Evolutionary conservation across 2,329 filamentous ascomycete genomes (phyloP).

Genomic region (Botrytis aclada): DNA sequence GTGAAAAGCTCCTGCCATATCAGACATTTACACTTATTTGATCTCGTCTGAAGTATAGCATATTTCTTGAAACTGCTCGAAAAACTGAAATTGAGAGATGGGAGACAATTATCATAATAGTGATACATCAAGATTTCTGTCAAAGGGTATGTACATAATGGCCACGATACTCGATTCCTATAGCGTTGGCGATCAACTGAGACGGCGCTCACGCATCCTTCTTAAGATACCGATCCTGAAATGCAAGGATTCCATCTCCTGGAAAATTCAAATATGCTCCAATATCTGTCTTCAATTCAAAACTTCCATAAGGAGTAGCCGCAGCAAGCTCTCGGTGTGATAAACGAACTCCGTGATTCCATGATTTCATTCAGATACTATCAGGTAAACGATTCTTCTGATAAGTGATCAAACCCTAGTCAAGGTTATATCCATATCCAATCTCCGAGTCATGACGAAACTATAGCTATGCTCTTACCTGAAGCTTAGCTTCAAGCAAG

Average conservation of each 20-base stretch:
- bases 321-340: neutral
- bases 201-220: neutral
- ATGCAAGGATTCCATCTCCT: neutral
- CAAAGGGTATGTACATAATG: neutral
- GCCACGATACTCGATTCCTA: neutral
- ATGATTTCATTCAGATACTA: neutral
- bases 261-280: neutral
- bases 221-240: neutral
- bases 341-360: neutral
- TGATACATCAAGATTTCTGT: neutral
- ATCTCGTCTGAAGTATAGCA: neutral
- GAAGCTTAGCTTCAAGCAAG: neutral
- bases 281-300: fast-evolving
- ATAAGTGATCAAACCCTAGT: neutral
- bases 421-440: neutral
- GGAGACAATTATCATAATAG: neutral
- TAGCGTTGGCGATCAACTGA: neutral
- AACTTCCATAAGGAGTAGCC: neutral
- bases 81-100: neutral
- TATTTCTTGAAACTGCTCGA: neutral
- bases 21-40: neutral
- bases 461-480: neutral
- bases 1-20: neutral
- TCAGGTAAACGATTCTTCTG: neutral
- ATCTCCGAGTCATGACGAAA: neutral